Percentiles rank a stretch among this genome's conserved stretches.
Evolutionary conservation across 1,139 yeast species (phyloP).

Genomic region (Lodderomyces beijingensis): DNA sequence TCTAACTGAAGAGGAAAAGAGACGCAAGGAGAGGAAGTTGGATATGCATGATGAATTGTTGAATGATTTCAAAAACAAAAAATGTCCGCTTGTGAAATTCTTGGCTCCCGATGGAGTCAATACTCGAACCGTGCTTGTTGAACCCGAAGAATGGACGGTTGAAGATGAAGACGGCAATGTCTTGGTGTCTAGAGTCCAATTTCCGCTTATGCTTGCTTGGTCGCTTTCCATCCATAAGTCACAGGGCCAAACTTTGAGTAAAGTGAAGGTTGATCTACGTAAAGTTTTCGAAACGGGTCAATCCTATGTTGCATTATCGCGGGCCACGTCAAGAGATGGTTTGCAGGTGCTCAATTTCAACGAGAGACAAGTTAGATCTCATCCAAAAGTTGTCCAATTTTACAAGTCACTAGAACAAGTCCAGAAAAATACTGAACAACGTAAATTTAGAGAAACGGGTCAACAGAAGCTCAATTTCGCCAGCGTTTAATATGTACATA

Average conservation of each 20-base stretch:
- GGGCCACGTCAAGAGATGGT: conserved; percentile 79
- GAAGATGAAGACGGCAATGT: conserved; percentile 34
- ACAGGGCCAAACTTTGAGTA: conserved; percentile 89
- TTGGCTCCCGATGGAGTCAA: conserved; percentile 59
- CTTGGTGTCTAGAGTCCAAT: conserved; percentile 42
- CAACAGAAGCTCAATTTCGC: conserved; percentile 12
- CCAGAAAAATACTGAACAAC: no score
- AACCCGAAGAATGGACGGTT: conserved; percentile 41
- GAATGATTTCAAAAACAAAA: conserved; percentile 23
- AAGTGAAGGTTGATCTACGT: conserved; percentile 75
- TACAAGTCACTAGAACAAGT: conserved; percentile 39
- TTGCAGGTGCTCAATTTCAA: conserved; percentile 73
- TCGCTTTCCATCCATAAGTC: conserved; percentile 93
- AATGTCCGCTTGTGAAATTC: conserved; percentile 75
- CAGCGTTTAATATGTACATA: conserved; percentile 2
- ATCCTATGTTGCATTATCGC: conserved; percentile 87
- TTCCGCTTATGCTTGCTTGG: conserved; percentile 92
- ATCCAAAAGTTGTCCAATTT: conserved; percentile 58
- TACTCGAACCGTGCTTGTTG: conserved; percentile 58
- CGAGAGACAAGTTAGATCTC: conserved; percentile 53
- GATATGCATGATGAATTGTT: conserved; percentile 16
- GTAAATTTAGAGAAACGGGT: no score
- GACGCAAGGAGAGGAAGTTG: conserved; percentile 19
- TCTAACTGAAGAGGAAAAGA: conserved; percentile 10
- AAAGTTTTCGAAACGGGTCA: conserved; percentile 88